Conservation (phyloP, 371 early-diverging fungal genomes). For the Actinomortierella wolfii region DNA sequence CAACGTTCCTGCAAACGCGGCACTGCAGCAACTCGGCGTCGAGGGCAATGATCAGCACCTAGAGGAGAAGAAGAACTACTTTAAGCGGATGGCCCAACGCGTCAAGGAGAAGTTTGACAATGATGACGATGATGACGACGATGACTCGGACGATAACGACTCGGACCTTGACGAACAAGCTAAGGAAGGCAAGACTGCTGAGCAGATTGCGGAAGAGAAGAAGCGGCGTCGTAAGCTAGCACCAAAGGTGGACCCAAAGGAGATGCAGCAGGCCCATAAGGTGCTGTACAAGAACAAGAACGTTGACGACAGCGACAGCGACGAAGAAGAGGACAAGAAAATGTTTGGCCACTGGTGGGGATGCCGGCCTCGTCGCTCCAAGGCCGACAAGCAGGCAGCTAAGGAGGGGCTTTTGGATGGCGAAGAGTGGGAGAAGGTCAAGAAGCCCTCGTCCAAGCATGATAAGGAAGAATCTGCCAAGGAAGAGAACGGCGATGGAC, state of each 20-base stretch:
- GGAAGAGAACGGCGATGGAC: no score
- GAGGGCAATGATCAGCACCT: conserved; percentile 24
- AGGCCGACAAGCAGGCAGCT: conserved; percentile 31
- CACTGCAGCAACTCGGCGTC: conserved; percentile 24
- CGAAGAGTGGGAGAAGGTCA: no score
- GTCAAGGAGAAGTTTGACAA: conserved; percentile 41
- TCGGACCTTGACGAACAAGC: neutral
- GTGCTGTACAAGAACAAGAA: conserved; percentile 15
- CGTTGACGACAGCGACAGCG: conserved; percentile 7
- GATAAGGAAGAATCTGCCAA: no score
- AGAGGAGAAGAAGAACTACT: conserved; percentile 34
- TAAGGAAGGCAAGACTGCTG: neutral
- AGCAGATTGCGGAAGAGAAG: conserved; percentile 6
- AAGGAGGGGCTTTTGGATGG: no score
- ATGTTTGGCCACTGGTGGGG: conserved; percentile 41
- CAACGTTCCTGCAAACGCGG: conserved; percentile 30
- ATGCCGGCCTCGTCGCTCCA: conserved; percentile 31
- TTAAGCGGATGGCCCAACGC: conserved; percentile 32
- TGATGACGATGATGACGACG: conserved; percentile 21
- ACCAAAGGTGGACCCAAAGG: conserved; percentile 41
- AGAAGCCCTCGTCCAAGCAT: no score
- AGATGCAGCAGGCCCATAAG: conserved; percentile 32
- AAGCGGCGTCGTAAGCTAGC: conserved; percentile 19
- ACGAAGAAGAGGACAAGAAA: conserved; percentile 32
- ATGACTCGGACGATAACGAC: conserved; percentile 22